Percentiles rank a stretch among this genome's conserved stretches.
These are phyloP conservation scores for Artomyces pyxidatus DNA, from an alignment of 768 basidiomycete species.

Conservation along the genomic window DNA sequence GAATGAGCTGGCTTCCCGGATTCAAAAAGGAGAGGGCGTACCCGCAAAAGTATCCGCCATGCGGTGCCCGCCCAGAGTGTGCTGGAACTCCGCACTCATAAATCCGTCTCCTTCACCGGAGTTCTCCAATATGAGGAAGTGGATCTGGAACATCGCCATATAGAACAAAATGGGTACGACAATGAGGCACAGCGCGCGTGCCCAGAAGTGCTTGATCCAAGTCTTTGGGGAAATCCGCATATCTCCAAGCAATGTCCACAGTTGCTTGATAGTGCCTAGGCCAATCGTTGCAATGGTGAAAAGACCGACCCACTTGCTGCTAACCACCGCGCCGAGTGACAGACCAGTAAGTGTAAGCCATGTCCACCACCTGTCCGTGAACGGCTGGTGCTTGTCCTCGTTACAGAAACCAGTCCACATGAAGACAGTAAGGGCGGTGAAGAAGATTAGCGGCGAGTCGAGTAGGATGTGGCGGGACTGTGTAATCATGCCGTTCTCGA, in stretches of 20 bases:
- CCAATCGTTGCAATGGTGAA: slow-evolving; percentile 97
- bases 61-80: slow-evolving; percentile 79
- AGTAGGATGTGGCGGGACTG: slow-evolving; percentile 96
- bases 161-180: slow-evolving; percentile 80
- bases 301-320: slow-evolving; percentile 97
- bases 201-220: slow-evolving; percentile 80
- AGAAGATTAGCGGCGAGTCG: slow-evolving; percentile 97
- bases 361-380: slow-evolving; percentile 85
- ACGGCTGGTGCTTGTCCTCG: slow-evolving; percentile 79
- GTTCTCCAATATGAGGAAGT: slow-evolving; percentile 81
- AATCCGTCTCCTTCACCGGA: slow-evolving; percentile 98
- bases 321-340: slow-evolving; percentile 84
- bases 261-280: slow-evolving; percentile 69
- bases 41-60: slow-evolving; percentile 94
- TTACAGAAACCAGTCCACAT: slow-evolving; percentile 88
- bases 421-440: slow-evolving; percentile 85
- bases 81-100: slow-evolving; percentile 99
- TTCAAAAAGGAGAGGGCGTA: slow-evolving; percentile 25
- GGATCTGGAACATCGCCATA: slow-evolving; percentile 94
- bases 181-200: slow-evolving; percentile 87
- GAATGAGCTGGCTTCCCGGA: not conserved
- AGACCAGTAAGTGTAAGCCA: slow-evolving; percentile 87
- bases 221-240: slow-evolving; percentile 64
- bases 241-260: slow-evolving; percentile 90
- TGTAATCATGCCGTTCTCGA: slow-evolving; percentile 94